Percentiles rank a stretch among this genome's conserved stretches.
phyloP scores from a whole-genome alignment of 148 eudicot genomes.

The Cornus kousa region DNA sequence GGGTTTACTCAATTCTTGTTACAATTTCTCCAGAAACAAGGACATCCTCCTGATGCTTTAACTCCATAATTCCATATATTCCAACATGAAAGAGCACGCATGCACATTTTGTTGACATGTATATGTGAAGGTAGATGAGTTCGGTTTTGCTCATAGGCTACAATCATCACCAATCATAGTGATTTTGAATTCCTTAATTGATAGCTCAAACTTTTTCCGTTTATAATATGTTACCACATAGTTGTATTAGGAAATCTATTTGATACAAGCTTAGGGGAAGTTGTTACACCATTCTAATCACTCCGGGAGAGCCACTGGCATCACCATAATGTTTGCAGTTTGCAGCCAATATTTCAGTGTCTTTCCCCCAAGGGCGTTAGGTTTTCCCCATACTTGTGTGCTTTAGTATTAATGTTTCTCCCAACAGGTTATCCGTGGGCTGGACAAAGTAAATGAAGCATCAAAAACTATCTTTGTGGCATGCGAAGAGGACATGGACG shows the following conservation, averaged over 20 bases:
- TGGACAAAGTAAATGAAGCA: constrained; percentile 37
- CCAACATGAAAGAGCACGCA: not conserved
- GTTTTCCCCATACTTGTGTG: not conserved
- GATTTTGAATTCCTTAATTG: not conserved
- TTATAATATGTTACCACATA: not conserved
- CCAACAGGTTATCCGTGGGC: constrained; percentile 47
- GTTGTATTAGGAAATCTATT: not conserved
- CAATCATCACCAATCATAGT: too few relatives aligned
- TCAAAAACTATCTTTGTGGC: constrained; percentile 63
- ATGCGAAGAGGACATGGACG: constrained; percentile 84
- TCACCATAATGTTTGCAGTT: not conserved
- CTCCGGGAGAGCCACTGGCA: not conserved
- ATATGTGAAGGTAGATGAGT: too few relatives aligned
- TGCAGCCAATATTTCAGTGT: not conserved
- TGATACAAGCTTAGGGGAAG: not conserved
- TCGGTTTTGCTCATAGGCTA: too few relatives aligned
- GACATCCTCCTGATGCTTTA: not conserved
- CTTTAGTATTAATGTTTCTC: not conserved
- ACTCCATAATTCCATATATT: not conserved
- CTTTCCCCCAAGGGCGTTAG: not conserved
- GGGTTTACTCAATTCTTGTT: too few relatives aligned
- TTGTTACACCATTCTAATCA: not conserved
- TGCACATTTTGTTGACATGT: not conserved
- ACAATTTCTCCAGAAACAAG: not conserved
- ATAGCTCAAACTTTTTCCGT: not conserved